Evolutionary conservation across 2,329 filamentous ascomycete genomes (phyloP).

Genomic region (Fusarium musae): DNA sequence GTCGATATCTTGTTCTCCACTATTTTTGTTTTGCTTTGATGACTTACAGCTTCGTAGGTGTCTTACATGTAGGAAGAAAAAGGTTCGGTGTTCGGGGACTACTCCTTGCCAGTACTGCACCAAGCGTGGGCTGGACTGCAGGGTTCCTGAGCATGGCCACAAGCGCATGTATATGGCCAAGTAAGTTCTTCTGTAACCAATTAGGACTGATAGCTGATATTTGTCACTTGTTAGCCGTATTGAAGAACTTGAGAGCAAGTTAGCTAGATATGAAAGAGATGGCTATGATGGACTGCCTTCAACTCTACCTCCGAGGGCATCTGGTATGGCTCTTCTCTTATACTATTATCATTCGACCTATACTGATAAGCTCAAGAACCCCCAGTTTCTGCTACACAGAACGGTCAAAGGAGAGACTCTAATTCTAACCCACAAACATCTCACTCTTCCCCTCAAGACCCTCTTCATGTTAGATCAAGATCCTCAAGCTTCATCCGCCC

Average conservation of each 20-base stretch:
- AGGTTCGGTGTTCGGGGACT: slow-evolving; percentile 43
- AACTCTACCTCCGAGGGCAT: slow-evolving; percentile 13
- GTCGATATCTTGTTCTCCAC: slow-evolving; percentile 25
- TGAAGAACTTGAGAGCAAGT: slow-evolving; percentile 42
- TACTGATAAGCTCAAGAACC: slow-evolving; percentile 21
- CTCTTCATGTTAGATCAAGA: slow-evolving; percentile 26
- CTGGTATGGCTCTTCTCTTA: slow-evolving; percentile 10
- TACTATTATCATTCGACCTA: neutral
- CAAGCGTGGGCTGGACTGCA: slow-evolving; percentile 43
- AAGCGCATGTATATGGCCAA: slow-evolving; percentile 44
- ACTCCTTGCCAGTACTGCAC: slow-evolving; percentile 43
- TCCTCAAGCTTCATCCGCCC: slow-evolving; percentile 40
- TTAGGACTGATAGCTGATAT: neutral
- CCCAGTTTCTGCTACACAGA: neutral
- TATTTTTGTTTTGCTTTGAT: neutral
- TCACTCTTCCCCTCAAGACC: slow-evolving; percentile 38
- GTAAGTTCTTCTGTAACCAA: slow-evolving; percentile 13
- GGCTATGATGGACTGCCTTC: slow-evolving; percentile 24
- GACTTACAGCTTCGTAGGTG: slow-evolving; percentile 26
- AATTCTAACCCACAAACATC: slow-evolving; percentile 20
- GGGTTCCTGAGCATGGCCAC: slow-evolving; percentile 43
- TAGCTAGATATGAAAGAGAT: slow-evolving; percentile 41
- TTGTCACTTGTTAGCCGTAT: slow-evolving; percentile 27
- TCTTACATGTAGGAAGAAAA: slow-evolving; percentile 45
- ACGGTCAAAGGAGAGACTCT: slow-evolving; percentile 12